Conservation (phyloP, 176 grass and related monocot species). For the Tuctoria greenei region DNA sequence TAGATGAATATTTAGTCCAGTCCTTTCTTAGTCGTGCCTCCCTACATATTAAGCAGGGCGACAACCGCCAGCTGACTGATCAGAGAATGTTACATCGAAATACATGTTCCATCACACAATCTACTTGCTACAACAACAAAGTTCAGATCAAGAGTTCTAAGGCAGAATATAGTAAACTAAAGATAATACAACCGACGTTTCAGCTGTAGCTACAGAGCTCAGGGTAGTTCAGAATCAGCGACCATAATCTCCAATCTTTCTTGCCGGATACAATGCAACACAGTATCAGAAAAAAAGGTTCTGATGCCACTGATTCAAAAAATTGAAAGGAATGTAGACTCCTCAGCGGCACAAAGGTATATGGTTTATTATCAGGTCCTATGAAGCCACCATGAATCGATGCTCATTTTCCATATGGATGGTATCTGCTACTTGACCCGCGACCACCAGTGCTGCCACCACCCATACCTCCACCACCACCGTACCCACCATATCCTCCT, state of each 20-base stretch:
- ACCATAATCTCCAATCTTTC: constrained; percentile 28
- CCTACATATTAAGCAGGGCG: background rate
- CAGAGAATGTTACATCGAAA: constrained; percentile 15
- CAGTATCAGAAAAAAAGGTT: constrained; percentile 6
- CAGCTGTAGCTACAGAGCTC: constrained; percentile 25
- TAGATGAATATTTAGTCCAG: constrained; percentile 17
- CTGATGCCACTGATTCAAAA: constrained; percentile 7
- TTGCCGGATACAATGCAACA: constrained; percentile 19
- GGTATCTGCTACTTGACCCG: constrained; percentile 72
- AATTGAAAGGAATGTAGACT: constrained; percentile 14
- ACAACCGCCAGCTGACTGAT: background rate
- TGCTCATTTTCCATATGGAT: constrained; percentile 72
- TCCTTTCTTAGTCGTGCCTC: background rate
- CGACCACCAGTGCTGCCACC: constrained; percentile 39
- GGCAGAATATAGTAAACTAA: constrained; percentile 18
- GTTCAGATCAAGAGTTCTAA: constrained; percentile 20
- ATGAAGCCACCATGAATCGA: background rate
- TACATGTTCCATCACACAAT: constrained; percentile 15
- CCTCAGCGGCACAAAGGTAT: constrained; percentile 22
- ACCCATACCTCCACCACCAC: constrained; percentile 55
- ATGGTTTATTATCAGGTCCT: constrained; percentile 46
- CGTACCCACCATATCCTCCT: constrained; percentile 54
- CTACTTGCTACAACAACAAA: constrained; percentile 38
- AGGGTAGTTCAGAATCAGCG: constrained; percentile 8
- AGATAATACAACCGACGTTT: constrained; percentile 34